Base-by-base conservation (phyloP, 1,284 basidiomycete genomes). In the Fomes fomentarius region DNA sequence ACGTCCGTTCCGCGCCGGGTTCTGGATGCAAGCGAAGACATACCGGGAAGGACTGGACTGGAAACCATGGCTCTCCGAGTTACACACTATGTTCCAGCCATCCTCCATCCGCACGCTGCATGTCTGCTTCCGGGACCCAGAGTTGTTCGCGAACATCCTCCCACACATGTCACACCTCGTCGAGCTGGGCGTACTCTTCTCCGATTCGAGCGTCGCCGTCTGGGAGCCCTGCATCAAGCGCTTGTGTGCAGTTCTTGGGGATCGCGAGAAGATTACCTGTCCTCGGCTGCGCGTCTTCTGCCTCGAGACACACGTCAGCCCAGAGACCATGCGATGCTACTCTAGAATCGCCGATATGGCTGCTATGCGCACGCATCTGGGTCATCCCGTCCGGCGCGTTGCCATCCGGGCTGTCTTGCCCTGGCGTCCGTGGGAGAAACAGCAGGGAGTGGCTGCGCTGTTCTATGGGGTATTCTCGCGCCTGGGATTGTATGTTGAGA, bases 341-440 rank as follows among this genome's bases (percentile, higher is more conserved):
- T 43, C 41, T 6, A 24, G 41, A 2, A 31, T 43, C 4, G 41
- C 17, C 15, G 41, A 43, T 26, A 17, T 43, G 25, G 41, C 41
- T 11, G 12, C n/a, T 2, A 26, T 43, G 2, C 41, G 41, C 26
- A n/a, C 12, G 41, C 28, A 28, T 6, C 12, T 12, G 8, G 26
- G 41, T 3, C 41, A 26, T 26, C 41, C 12, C 15, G 7, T 43
- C 19, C 41, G 25, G 25, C 41, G 41, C 26, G n/a, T 43, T 26
- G 41, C 17, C 10, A 10, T 43, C 25, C 25, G 41, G 6, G 41
- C 41, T 14, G 26, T 28, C 15, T 15, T 43, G 12, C 19, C 25
- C 3, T 43, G 41, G 41, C 41, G 41, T n/a, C 41, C 41, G n/a
- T 43, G 41, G 41, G 41, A 37, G 35, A 15, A 43, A 24, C 41